phyloP scores from a whole-genome alignment of 2,329 filamentous ascomycete genomes.

The Aaosphaeria arxii region DNA sequence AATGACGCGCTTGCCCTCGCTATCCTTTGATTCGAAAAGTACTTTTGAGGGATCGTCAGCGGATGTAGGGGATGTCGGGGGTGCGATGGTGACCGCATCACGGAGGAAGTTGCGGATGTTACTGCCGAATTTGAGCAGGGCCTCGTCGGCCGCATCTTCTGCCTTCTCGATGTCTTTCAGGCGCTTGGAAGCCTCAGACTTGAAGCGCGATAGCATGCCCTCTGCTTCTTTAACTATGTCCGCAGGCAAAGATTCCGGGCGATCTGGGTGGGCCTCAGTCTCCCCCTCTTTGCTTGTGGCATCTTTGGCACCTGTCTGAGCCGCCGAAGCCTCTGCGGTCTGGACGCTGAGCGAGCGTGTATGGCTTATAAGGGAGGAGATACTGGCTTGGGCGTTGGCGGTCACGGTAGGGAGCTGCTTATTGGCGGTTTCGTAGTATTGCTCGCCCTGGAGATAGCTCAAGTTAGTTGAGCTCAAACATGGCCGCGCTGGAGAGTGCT shows the following conservation, averaged over 20 bases:
- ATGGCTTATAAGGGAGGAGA: constrained; percentile 66
- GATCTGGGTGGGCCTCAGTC: constrained; percentile 32
- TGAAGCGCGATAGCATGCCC: constrained; percentile 72
- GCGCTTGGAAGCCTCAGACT: constrained; percentile 73
- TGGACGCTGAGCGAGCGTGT: constrained; percentile 69
- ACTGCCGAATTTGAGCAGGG: constrained; percentile 83
- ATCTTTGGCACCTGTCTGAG: constrained; percentile 11
- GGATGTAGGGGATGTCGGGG: constrained; percentile 53
- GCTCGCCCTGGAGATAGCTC: constrained; percentile 63
- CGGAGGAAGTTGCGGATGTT: constrained; percentile 87
- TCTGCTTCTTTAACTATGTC: constrained; percentile 56
- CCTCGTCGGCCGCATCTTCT: constrained; percentile 95
- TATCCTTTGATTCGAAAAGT: constrained; percentile 91
- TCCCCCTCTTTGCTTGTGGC: constrained; percentile 14
- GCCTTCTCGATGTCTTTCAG: constrained; percentile 87
- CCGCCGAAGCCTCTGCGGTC: constrained; percentile 16
- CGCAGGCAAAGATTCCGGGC: constrained; percentile 45
- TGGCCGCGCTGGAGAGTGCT: constrained; percentile 12
- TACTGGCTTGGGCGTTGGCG: constrained; percentile 69
- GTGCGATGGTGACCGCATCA: constrained; percentile 85
- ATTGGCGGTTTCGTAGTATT: constrained; percentile 77
- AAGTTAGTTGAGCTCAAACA: not conserved
- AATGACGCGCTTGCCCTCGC: constrained; percentile 84
- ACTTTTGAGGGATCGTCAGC: constrained; percentile 55
- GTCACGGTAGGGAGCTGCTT: constrained; percentile 79